Conservation (phyloP, 495 filamentous ascomycete genomes). For the Neurospora terricola region DNA sequence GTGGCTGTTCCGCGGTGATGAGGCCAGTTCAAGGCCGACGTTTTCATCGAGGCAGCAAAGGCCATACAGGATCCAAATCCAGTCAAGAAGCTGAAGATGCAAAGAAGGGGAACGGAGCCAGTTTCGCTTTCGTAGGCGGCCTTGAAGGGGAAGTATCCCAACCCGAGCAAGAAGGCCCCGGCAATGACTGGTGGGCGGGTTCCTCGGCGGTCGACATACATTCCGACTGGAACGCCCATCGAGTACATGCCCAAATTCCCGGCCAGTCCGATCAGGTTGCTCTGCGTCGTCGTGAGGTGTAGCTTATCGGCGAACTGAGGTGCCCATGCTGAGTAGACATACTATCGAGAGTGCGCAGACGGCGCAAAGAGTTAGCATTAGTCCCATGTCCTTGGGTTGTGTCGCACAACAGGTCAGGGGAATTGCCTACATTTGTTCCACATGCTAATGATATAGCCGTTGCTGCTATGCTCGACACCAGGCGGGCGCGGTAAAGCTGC, state of each 20-base stretch:
- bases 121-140: slow-evolving; percentile 52
- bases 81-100: slow-evolving; percentile 73
- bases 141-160: slow-evolving; percentile 77
- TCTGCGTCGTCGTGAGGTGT: slow-evolving; percentile 78
- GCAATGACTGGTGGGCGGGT: slow-evolving; percentile 66
- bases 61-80: slow-evolving; percentile 81
- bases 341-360: slow-evolving; percentile 41
- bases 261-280: slow-evolving; percentile 80
- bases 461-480: slow-evolving; percentile 75
- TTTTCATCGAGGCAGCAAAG: slow-evolving; percentile 77
- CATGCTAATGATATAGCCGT: slow-evolving; percentile 80
- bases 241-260: slow-evolving; percentile 96
- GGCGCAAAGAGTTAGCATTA: not conserved
- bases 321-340: slow-evolving; percentile 97
- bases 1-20: slow-evolving; percentile 87
- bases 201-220: slow-evolving; percentile 77
- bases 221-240: slow-evolving; percentile 79
- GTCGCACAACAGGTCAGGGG: not conserved
- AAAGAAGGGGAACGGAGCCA: slow-evolving; percentile 58
- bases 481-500: slow-evolving; percentile 43
- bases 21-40: slow-evolving; percentile 87
- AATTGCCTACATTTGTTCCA: slow-evolving; percentile 68
- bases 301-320: slow-evolving; percentile 85
- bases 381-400: not conserved
- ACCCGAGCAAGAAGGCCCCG: slow-evolving; percentile 57